Base-by-base conservation (phyloP, 352 stramenopile species). In the Aphanomyces astaci region DNA sequence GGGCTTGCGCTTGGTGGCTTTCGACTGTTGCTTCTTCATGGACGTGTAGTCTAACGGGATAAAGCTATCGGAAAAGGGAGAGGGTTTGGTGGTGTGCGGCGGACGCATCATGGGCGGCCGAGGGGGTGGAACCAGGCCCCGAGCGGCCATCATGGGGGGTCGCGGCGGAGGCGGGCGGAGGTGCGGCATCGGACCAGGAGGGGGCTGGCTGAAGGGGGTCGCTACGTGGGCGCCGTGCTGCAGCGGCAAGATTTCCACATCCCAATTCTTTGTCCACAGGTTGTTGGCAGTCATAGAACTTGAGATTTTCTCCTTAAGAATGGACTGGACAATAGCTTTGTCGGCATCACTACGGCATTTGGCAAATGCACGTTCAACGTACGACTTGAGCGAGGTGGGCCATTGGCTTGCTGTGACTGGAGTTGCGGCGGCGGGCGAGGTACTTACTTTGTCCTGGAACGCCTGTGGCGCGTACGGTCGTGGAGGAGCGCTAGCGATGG, bases 191-290 rank as follows among this genome's bases (percentile, higher is more conserved):
- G 49, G 31, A 28, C 33, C 24, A 28, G 3, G 30, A 11, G 32
- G 19, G 7, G 5, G 30, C 32, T 48, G 64, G 17, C 5, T 0
- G 32, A 17, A 10, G 19, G 57, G 27, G 19, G 33, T 31, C 1
- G 24, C 31, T 30, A n/a, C 4, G 10, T 9, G 51, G 7, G 39
- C 31, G n/a, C 19, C 15, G 27, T 54, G 19, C n/a, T 71, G 74
- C 36, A 81, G 78, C 19, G 86, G 87, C 63, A 96, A 65, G 1
- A 84, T 80, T 72, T 94, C 84, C 11, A 72, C 79, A 24, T 72
- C 57, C 87, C 87, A 96, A 74, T 94, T 93, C 65, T 82, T 87
- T 15, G 86, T 92, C 86, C 86, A 94, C 46, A 96, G 68, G 54
- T 79, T 81, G 68, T 90, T 94, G 10, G 75, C 80, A 76, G 86